These are phyloP conservation scores for Solanum hybrid DNA, from an alignment of 305 asterid genomes.

Conservation along the genomic window DNA sequence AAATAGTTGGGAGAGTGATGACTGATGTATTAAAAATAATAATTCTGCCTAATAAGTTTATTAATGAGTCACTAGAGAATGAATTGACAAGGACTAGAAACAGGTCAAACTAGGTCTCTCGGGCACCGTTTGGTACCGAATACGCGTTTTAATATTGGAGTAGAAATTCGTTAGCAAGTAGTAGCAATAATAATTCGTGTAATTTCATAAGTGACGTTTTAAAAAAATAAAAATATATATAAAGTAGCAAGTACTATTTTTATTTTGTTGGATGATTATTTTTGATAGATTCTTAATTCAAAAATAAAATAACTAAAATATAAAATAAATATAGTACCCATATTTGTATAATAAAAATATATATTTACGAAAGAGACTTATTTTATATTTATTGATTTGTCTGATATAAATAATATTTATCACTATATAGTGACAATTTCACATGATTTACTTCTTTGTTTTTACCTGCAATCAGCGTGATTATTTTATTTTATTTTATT, in stretches of 20 bases:
- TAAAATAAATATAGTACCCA: no score
- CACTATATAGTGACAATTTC: neutral
- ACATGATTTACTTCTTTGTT: neutral
- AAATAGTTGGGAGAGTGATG: neutral
- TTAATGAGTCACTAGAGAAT: neutral
- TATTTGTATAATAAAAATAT: neutral
- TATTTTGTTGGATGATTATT: neutral
- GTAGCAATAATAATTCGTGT: neutral
- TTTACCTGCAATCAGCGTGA: neutral
- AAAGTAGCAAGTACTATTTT: neutral
- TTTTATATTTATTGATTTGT: neutral
- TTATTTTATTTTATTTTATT: no score
- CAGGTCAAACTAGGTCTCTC: neutral
- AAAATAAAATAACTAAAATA: no score
- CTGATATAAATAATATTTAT: no score
- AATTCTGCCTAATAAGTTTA: neutral
- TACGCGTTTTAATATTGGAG: neutral
- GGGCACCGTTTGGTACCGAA: neutral
- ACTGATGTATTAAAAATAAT: neutral
- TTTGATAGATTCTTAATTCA: no score
- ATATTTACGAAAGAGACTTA: no score
- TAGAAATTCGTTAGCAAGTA: neutral
- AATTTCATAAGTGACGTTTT: neutral
- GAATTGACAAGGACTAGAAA: neutral
- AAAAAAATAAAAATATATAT: no score